These are phyloP conservation scores for Wickerhamiella spandovensis DNA, from an alignment of 805 yeast species.

Conservation along the genomic window DNA sequence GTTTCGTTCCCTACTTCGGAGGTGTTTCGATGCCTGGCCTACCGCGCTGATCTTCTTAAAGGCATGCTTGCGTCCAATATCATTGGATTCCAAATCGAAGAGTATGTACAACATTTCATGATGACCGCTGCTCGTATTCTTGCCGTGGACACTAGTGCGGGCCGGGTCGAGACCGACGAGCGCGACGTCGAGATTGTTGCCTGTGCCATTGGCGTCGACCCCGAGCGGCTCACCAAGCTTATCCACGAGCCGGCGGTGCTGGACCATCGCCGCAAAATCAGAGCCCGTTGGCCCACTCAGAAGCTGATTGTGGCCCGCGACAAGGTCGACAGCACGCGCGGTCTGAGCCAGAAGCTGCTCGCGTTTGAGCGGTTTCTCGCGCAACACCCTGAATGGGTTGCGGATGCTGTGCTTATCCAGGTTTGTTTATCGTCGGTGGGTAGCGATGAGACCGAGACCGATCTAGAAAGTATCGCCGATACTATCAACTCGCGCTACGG, in stretches of 20 bases:
- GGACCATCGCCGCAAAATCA: conserved; percentile 39
- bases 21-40: conserved; percentile 87
- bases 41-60: conserved; percentile 55
- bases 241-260: conserved; percentile 38
- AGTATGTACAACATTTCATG: conserved; percentile 83
- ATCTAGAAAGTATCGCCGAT: conserved; percentile 64
- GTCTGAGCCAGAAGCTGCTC: conserved; percentile 71
- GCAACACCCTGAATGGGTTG: conserved; percentile 57
- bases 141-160: conserved; percentile 73
- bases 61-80: conserved; percentile 87
- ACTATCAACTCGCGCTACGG: conserved; percentile 64
- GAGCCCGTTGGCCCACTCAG: conserved; percentile 64
- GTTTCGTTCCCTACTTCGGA: conserved; percentile 93
- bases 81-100: conserved; percentile 81
- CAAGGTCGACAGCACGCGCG: conserved; percentile 75
- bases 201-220: conserved; percentile 31
- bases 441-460: conserved; percentile 32
- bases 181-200: conserved; percentile 25
- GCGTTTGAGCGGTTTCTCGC: conserved; percentile 74
- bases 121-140: conserved; percentile 79
- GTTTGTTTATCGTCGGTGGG: conserved; percentile 52
- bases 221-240: conserved; percentile 33
- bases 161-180: conserved; percentile 60
- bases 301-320: conserved; percentile 75
- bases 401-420: conserved; percentile 64